Evolutionary conservation across 2,329 filamentous ascomycete species (phyloP), one percentile per base, ranked within the genome.

Genomic region (Pestalotiopsis sp.): DNA sequence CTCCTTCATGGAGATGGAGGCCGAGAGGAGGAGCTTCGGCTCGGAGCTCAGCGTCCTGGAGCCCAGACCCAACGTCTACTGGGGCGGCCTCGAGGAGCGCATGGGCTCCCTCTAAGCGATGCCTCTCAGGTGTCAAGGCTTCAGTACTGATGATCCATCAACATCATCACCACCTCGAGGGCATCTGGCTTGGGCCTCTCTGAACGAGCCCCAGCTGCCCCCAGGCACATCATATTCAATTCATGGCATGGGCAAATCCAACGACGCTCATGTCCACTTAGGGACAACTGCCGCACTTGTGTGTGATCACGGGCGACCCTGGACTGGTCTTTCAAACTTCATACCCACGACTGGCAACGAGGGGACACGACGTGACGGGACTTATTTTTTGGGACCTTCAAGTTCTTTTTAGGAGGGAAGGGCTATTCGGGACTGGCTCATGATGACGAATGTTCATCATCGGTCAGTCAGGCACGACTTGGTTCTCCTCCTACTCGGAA

Each of bases 31-130:
- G 74, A 83, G 79, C 72, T 89, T 87, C 67, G 82, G 83, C 11
- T 81, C 81, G 65, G 87, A 87, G 73, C 81, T 90, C 9, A 83
- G 81, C 72, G 81, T 91, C 20, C 83, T 91, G 31, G 89, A 91
- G 78, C 89, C 89, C 2, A 81, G 89, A 58, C 89, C 89, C 12
- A 83, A 90, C 45, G 87, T 90, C 66, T 90, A 89, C 79, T 91
- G 88, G 85, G 87, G 86, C 72, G 87, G 89, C 52, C 78, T 91
- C 62, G 89, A 90, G 78, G 89, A 90, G 80, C 83, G 87, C 66
- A 88, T 90, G 76, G 81, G 81, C 58, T 81, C 79, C 36, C 77
- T 83, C 45, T 80, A 76, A 72, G 56, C 20, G 20, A 9, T 14
- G 17, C 17, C n/a, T 3, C 13, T 14, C 49, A 7, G 31, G 31